phyloP scores from a whole-genome alignment of 2,329 filamentous ascomycete genomes.

The Trichoderma polysporum region DNA sequence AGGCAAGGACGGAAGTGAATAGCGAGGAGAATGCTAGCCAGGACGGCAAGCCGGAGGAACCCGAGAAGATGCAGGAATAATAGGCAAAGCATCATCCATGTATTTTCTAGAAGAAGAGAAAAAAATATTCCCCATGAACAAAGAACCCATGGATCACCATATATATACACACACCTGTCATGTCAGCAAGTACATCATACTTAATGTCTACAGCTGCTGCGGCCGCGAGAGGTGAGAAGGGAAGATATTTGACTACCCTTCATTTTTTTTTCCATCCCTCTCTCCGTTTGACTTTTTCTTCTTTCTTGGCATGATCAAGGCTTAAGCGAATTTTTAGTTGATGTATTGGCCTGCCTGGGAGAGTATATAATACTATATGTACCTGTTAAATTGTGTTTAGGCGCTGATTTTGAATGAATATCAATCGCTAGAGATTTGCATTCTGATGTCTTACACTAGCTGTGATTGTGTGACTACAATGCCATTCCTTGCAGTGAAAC shows the following conservation, averaged over 20 bases:
- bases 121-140: conserved; percentile 23
- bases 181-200: conserved; percentile 31
- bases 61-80: conserved; percentile 20
- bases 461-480: neutral
- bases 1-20: neutral
- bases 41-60: conserved; percentile 17
- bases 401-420: neutral
- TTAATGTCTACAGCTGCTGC: conserved; percentile 40
- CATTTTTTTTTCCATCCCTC: neutral
- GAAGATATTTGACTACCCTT: neutral
- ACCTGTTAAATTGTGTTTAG: neutral
- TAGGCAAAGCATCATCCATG: conserved; percentile 11
- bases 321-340: neutral
- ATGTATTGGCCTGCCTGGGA: neutral
- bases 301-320: neutral
- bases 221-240: conserved; percentile 7
- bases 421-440: neutral
- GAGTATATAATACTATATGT: neutral
- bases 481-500: neutral
- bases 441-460: neutral
- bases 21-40: conserved; percentile 23
- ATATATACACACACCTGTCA: conserved; percentile 25
- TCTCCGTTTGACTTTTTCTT: neutral
- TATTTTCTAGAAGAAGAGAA: conserved; percentile 21
- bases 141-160: conserved; percentile 13